Conservation (phyloP, 2,329 filamentous ascomycete genomes). For the Myriosclerotinia duriaeana region DNA sequence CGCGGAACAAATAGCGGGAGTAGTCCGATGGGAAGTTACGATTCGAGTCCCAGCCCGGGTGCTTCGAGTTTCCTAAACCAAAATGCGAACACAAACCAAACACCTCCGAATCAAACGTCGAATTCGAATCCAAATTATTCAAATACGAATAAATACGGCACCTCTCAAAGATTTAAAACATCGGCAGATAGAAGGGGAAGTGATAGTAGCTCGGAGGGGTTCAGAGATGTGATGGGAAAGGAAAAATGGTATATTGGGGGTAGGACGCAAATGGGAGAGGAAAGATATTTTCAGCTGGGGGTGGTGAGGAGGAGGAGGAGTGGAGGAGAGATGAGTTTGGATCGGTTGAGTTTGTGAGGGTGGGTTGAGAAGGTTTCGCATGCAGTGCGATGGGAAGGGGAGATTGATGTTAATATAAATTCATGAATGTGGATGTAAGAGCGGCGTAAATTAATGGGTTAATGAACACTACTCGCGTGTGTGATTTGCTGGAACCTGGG, state of each 20-base stretch:
- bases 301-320: constrained; percentile 72
- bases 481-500: no score
- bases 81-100: background rate
- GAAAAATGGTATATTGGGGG: constrained; percentile 85
- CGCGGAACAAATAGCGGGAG: background rate
- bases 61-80: constrained; percentile 4
- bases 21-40: constrained; percentile 26
- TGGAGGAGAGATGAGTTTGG: constrained; percentile 71
- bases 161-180: background rate
- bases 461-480: no score
- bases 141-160: background rate
- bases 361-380: background rate
- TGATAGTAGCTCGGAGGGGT: constrained; percentile 74
- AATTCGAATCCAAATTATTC: background rate
- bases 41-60: constrained; percentile 9
- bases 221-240: constrained; percentile 67
- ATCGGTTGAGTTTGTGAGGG: constrained; percentile 69
- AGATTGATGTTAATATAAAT: background rate
- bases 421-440: no score
- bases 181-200: constrained; percentile 53
- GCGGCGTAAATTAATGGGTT: no score
- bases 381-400: background rate
- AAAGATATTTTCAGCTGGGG: constrained; percentile 77
- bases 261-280: constrained; percentile 72
- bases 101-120: background rate